Evolutionary conservation across 345 rosid genomes (phyloP).

Genomic region (Mercurialis annua): DNA sequence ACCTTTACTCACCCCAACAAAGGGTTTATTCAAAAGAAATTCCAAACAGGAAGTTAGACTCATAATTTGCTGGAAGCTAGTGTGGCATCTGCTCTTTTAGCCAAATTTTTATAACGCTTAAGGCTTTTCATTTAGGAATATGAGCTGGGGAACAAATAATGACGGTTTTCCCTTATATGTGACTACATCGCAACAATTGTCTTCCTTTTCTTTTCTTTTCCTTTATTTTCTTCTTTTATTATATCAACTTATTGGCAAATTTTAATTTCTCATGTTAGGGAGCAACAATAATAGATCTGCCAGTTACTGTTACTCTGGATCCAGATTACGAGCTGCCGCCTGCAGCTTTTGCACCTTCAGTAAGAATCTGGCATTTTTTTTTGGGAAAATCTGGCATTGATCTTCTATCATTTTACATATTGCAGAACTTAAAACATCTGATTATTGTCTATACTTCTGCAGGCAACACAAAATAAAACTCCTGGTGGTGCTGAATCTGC

Average conservation of each 20-base stretch:
- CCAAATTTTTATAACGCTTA: background rate
- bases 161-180: background rate
- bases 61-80: background rate
- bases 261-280: constrained; percentile 48
- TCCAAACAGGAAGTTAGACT: background rate
- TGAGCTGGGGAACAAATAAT: background rate
- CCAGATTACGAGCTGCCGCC: constrained; percentile 84
- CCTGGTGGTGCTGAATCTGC: constrained; percentile 67
- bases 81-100: background rate
- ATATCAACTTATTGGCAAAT: background rate
- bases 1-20: background rate
- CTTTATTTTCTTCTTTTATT: background rate
- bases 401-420: background rate
- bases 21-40: background rate
- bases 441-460: constrained; percentile 16
- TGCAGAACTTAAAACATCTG: constrained; percentile 5
- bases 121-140: background rate
- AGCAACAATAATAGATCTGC: constrained; percentile 83
- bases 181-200: no score
- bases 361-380: constrained; percentile 37
- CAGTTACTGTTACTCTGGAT: constrained; percentile 60
- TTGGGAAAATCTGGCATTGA: no score
- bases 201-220: background rate
- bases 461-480: constrained; percentile 47
- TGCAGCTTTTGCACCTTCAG: constrained; percentile 53